Base-by-base conservation (phyloP, 371 early-diverging fungal species). In the Cokeromyces recurvatus region DNA sequence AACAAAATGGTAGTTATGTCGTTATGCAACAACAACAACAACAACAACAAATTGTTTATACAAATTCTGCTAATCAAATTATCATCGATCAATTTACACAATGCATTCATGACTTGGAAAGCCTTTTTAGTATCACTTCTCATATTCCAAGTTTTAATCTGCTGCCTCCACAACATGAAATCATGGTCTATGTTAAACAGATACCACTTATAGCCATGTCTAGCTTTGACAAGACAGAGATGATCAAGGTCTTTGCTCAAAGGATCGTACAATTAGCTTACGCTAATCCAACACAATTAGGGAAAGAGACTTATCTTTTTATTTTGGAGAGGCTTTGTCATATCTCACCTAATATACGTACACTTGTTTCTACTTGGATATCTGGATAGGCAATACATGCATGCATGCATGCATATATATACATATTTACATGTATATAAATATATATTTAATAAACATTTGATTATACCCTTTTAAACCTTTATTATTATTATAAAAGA, bases 321-420 rank as follows among this genome's bases (percentile, higher is more conserved):
- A 60, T 97, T 2, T 66, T 98, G 46, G 88, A 87, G 46, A 71
- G 82, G 4, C 64, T 96, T 12, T 92, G 91, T 53, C 89, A 91
- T 42, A 57, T 81, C 21, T 90, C 93, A 0, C 77, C 77, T 45
- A 78, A 80, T 22, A 87, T 90, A 0, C 82, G 79, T 19, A 82
- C 84, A 36, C 91, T 95, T 63, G 88, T 97, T 31, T 85, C 78
- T 2, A 75, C 81, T 19, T 97, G 97, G 97, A n/a, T n/a, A n/a
- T n/a, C n/a, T n/a, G n/a, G n/a, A n/a, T n/a, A n/a, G n/a, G n/a
- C n/a, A n/a, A n/a, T n/a, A n/a, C n/a, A n/a, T n/a, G n/a, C n/a
- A n/a, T n/a, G n/a, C n/a, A n/a, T n/a, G n/a, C n/a, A n/a, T n/a
- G n/a, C n/a, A n/a, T n/a, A n/a, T n/a, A n/a, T n/a, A n/a, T n/a